Evolutionary conservation across 371 early-diverging fungal species (phyloP).

Genomic region (Batkoa obscura): DNA sequence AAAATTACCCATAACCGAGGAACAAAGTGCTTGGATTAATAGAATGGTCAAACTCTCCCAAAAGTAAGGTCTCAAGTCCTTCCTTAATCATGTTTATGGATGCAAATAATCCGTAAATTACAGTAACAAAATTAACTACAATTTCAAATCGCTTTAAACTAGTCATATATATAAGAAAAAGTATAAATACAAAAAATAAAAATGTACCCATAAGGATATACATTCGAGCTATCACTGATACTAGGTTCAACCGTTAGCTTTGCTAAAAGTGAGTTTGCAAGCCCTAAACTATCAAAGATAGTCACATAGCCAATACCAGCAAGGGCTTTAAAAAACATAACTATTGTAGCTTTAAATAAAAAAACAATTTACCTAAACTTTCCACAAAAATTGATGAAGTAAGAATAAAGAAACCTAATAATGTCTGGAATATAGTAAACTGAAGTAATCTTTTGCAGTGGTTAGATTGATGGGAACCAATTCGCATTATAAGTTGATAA

Average conservation of each 20-base stretch:
- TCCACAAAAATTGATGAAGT: background rate
- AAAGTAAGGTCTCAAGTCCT: background rate
- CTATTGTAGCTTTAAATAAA: background rate
- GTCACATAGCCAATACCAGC: conserved; percentile 1
- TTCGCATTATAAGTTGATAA: no score
- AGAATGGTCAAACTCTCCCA: background rate
- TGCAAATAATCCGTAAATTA: background rate
- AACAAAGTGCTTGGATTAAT: no score
- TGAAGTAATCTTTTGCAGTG: no score
- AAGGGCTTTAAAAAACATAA: background rate
- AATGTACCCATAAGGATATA: background rate
- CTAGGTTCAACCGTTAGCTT: background rate
- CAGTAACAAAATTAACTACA: background rate
- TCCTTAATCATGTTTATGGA: background rate
- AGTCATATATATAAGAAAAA: no score
- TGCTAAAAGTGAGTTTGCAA: background rate
- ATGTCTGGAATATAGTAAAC: no score
- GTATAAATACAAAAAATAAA: no score
- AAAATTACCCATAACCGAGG: no score
- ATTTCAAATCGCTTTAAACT: conserved; percentile 3
- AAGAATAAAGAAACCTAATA: background rate
- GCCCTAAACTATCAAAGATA: conserved; percentile 1
- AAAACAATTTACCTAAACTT: background rate
- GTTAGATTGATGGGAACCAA: no score
- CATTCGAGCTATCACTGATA: background rate